phyloP scores from a whole-genome alignment of 306 rosid species.

The Fragaria nilgerrensis region DNA sequence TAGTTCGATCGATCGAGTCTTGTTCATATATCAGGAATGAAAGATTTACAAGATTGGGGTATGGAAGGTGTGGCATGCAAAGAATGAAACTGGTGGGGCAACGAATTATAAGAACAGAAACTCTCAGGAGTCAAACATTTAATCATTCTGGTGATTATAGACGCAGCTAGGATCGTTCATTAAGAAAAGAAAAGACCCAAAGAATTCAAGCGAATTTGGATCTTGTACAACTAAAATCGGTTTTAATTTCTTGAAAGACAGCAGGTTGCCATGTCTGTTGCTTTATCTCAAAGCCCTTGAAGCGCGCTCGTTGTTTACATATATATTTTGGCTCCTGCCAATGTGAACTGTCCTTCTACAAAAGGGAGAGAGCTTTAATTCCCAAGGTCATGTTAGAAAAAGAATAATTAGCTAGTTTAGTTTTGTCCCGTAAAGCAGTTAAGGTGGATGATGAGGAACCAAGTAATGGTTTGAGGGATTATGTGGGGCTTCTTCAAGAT shows the following conservation, averaged over 20 bases:
- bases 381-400: not conserved
- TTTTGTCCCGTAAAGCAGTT: constrained; percentile 5
- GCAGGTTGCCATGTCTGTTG: constrained; percentile 22
- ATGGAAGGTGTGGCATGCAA: not conserved
- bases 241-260: not conserved
- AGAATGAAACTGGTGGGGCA: not conserved
- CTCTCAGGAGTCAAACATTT: constrained; percentile 12
- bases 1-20: not conserved
- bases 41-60: not conserved
- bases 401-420: not conserved
- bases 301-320: not conserved
- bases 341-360: not conserved
- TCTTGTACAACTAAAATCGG: not conserved
- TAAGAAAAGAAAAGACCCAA: not conserved
- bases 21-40: not conserved
- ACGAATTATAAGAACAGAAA: not conserved
- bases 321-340: not conserved
- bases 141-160: not conserved
- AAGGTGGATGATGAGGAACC: not conserved
- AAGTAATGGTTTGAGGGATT: constrained; percentile 3
- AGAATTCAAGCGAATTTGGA: not conserved
- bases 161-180: not conserved
- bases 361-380: not conserved
- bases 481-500: constrained; percentile 9
- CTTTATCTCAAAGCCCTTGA: constrained; percentile 19